phyloP scores from a whole-genome alignment of 768 basidiomycete genomes.

The Cyclocybe aegerita region DNA sequence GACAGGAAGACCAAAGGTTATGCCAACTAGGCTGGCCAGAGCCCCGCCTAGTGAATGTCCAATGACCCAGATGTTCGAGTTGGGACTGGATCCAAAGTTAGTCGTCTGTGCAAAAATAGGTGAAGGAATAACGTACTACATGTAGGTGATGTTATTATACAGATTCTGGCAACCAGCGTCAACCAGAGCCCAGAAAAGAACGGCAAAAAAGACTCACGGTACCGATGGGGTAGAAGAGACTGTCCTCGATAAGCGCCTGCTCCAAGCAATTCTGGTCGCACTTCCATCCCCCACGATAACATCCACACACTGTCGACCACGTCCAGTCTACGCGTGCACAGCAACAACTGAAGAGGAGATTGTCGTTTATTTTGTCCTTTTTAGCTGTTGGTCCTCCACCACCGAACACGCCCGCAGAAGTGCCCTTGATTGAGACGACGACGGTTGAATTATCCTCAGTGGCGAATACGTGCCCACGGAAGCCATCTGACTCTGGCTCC shows the following conservation, averaged over 20 bases:
- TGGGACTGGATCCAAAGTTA: slow-evolving; percentile 42
- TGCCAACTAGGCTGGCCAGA: slow-evolving; percentile 78
- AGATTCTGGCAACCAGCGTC: slow-evolving; percentile 59
- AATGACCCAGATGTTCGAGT: slow-evolving; percentile 85
- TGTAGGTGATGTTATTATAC: slow-evolving; percentile 90
- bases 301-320: slow-evolving; percentile 93
- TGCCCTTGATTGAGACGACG: slow-evolving; percentile 91
- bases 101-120: background rate
- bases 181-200: slow-evolving; percentile 1
- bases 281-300: slow-evolving; percentile 76
- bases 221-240: slow-evolving; percentile 87
- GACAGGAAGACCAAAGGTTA: slow-evolving; percentile 86
- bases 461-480: slow-evolving; percentile 91
- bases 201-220: slow-evolving; percentile 52
- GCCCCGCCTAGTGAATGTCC: slow-evolving; percentile 75
- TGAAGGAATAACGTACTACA: slow-evolving; percentile 55
- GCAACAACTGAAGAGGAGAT: slow-evolving; percentile 90
- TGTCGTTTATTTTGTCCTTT: slow-evolving; percentile 95
- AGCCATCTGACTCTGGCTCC: slow-evolving; percentile 84
- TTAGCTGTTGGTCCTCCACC: slow-evolving; percentile 80
- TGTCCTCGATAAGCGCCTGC: slow-evolving; percentile 70
- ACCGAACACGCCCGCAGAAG: slow-evolving; percentile 73
- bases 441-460: slow-evolving; percentile 81
- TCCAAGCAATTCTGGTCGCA: slow-evolving; percentile 84
- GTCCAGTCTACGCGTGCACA: slow-evolving; percentile 91